These are phyloP conservation scores for Aspergillus eucalypticola DNA, from an alignment of 2,329 filamentous ascomycete species.

Conservation along the genomic window DNA sequence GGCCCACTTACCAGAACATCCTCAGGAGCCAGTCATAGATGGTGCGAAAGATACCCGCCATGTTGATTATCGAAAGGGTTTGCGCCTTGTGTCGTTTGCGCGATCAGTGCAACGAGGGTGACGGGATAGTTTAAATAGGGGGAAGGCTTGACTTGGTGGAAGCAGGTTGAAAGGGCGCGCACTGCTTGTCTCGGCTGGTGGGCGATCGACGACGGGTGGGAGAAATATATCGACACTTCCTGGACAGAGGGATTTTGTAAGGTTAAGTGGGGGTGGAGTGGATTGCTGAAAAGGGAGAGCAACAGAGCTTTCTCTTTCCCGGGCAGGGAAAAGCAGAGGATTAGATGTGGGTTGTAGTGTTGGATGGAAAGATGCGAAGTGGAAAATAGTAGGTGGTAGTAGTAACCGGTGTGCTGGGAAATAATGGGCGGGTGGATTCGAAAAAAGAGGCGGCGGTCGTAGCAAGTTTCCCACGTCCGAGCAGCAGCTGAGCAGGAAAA, in stretches of 20 bases:
- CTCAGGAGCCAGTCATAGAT: constrained; percentile 98
- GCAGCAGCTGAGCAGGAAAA: neutral
- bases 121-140: neutral
- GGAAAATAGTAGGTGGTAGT: constrained; percentile 14
- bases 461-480: neutral
- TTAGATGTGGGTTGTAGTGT: constrained; percentile 12
- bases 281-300: constrained; percentile 15
- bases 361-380: constrained; percentile 14
- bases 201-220: constrained; percentile 12
- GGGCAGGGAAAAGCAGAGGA: constrained; percentile 15
- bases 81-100: neutral
- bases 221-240: constrained; percentile 21
- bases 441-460: neutral
- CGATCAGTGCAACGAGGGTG: constrained; percentile 10
- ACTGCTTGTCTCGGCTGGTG: constrained; percentile 12
- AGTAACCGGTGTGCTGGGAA: neutral
- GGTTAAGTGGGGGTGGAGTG: constrained; percentile 23
- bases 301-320: constrained; percentile 14
- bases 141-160: constrained; percentile 1
- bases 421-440: neutral
- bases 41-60: constrained; percentile 89
- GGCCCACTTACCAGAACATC: constrained; percentile 81
- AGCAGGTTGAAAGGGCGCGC: constrained; percentile 9
- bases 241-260: constrained; percentile 21
- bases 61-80: constrained; percentile 45